Percentiles rank a stretch among this genome's conserved stretches.
These are phyloP conservation scores for Knoxdaviesia proteae DNA, from an alignment of 2,329 filamentous ascomycete species.

Conservation along the genomic window DNA sequence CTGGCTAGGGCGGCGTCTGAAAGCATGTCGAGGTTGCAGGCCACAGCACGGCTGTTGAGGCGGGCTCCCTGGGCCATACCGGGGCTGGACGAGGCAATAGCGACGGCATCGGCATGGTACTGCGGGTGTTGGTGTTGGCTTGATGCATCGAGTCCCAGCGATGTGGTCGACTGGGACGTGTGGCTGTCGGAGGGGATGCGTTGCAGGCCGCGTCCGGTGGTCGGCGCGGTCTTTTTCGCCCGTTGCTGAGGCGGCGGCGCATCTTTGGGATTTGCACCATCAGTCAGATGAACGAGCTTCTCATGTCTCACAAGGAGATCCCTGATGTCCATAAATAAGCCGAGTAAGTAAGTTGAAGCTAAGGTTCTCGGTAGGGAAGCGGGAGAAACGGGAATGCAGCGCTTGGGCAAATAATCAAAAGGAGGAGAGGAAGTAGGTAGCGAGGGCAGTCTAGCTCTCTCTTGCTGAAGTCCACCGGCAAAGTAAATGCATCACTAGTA, in stretches of 20 bases:
- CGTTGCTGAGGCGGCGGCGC: constrained; percentile 11
- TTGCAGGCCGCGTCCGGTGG: constrained; percentile 17
- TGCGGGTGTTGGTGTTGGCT: constrained; percentile 4
- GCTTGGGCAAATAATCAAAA: constrained; percentile 3
- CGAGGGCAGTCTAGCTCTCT: not conserved
- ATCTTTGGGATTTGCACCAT: constrained; percentile 27
- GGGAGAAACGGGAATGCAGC: constrained; percentile 1
- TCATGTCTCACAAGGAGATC: constrained; percentile 42
- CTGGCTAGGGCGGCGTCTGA: constrained; percentile 39
- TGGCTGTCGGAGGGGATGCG: constrained; percentile 5
- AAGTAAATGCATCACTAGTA: too few relatives aligned
- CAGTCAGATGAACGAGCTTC: constrained; percentile 42
- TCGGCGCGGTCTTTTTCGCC: constrained; percentile 30
- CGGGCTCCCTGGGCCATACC: constrained; percentile 21
- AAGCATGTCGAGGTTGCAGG: constrained; percentile 35
- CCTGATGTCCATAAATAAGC: constrained; percentile 31
- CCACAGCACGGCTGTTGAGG: constrained; percentile 21
- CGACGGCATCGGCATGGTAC: constrained; percentile 3
- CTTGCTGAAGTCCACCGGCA: too few relatives aligned
- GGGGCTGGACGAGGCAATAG: constrained; percentile 8
- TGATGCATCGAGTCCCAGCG: constrained; percentile 11
- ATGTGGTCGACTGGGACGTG: too few relatives aligned
- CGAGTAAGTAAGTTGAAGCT: constrained; percentile 17
- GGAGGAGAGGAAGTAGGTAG: constrained; percentile 3
- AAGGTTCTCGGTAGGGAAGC: constrained; percentile 1